Conservation (phyloP, 176 grass and related monocot genomes). For the Luzula sylvatica region DNA sequence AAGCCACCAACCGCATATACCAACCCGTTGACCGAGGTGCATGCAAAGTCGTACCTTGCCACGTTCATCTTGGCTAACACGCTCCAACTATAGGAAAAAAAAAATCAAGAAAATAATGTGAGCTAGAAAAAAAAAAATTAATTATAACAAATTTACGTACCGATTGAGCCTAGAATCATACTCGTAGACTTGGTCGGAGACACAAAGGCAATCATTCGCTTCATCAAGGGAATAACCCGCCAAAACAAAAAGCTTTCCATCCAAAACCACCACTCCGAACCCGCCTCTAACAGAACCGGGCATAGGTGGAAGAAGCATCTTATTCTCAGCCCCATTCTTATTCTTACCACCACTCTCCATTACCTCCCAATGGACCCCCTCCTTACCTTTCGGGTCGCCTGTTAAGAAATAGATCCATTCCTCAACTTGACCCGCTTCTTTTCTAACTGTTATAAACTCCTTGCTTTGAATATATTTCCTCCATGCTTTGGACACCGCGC, state of each 20-base stretch:
- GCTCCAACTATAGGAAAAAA: conserved; percentile 38
- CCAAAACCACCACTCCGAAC: conserved; percentile 49
- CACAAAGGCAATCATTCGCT: conserved; percentile 28
- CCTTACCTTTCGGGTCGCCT: conserved; percentile 20
- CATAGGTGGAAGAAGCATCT: conserved; percentile 44
- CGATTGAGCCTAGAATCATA: conserved; percentile 75
- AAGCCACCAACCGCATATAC: conserved; percentile 64
- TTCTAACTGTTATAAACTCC: conserved; percentile 46
- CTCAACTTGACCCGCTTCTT: conserved; percentile 35
- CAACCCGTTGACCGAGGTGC: conserved; percentile 32
- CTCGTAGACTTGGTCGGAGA: conserved; percentile 51
- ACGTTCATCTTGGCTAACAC: conserved; percentile 54
- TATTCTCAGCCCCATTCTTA: conserved; percentile 20
- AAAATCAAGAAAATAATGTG: conserved; percentile 10
- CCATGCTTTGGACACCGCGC: conserved; percentile 62
- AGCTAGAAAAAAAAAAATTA: no score
- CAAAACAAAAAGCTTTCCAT: conserved; percentile 49
- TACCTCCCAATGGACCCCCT: conserved; percentile 42
- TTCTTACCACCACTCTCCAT: background rate
- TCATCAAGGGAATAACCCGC: conserved; percentile 36
- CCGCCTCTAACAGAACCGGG: conserved; percentile 35
- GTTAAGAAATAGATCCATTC: conserved; percentile 54
- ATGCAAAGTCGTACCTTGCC: conserved; percentile 55
- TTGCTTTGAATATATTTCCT: conserved; percentile 44
- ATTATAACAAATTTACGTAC: conserved; percentile 9